Conservation (phyloP, 2,329 filamentous ascomycete genomes). For the Paecilomyces sp. region DNA sequence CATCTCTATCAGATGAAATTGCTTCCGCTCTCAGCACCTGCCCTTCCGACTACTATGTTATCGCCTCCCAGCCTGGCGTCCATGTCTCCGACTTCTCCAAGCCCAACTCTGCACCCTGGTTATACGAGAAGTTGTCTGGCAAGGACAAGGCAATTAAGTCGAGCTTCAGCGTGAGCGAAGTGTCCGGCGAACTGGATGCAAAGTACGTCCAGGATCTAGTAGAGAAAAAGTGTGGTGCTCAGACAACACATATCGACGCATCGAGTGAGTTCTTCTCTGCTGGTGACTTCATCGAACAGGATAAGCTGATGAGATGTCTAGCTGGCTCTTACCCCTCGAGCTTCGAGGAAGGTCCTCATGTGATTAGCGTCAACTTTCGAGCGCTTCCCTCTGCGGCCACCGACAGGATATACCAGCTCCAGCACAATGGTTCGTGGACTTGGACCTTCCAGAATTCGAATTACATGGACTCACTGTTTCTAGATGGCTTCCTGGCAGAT, state of each 20-base stretch:
- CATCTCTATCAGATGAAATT: conserved; percentile 36
- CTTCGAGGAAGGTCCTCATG: conserved; percentile 30
- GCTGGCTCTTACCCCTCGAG: conserved; percentile 33
- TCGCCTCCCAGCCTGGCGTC: conserved; percentile 71
- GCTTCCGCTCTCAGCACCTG: conserved; percentile 53
- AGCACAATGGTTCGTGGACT: conserved; percentile 33
- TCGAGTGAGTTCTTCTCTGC: conserved; percentile 24
- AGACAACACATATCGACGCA: conserved; percentile 36
- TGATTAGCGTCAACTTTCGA: conserved; percentile 41
- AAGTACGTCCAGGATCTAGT: conserved; percentile 36
- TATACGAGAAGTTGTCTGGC: conserved; percentile 43
- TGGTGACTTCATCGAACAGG: conserved; percentile 2
- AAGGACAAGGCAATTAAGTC: conserved; percentile 47
- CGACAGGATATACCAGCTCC: conserved; percentile 32
- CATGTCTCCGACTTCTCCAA: conserved; percentile 61
- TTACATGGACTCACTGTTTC: conserved; percentile 4
- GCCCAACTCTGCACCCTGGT: conserved; percentile 46
- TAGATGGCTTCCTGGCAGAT: conserved; percentile 42
- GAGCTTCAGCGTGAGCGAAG: conserved; percentile 46
- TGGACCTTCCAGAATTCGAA: neutral
- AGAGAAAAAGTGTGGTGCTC: conserved; percentile 41
- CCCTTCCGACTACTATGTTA: conserved; percentile 67
- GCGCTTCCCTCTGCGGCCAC: conserved; percentile 26
- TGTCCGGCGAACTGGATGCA: conserved; percentile 43
- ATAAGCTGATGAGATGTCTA: conserved; percentile 16